A percentile compares a stretch with the other conserved stretches of the same genome.
These are phyloP conservation scores for Angomonas ambiguus DNA, from an alignment of 208 protist species.

Conservation along the genomic window DNA sequence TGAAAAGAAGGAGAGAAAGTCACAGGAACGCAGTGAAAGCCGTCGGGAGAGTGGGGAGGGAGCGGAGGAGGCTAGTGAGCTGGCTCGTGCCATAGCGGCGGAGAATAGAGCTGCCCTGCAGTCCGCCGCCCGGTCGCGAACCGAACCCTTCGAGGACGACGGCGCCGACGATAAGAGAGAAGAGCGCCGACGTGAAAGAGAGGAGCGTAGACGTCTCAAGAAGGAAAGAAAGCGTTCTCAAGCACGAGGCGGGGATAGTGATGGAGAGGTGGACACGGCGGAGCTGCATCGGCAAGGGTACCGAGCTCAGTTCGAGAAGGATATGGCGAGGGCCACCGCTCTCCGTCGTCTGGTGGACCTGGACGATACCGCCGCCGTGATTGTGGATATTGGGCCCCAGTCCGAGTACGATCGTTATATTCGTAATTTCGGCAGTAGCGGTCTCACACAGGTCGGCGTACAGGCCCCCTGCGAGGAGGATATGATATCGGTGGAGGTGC, in stretches of 20 bases:
- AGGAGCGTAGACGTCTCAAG: conserved; percentile 22
- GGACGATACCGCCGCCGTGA: conserved; percentile 51
- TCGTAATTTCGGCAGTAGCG: conserved; percentile 57
- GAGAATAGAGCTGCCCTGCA: conserved; percentile 25
- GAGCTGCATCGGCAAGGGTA: conserved; percentile 76
- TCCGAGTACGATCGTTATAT: conserved; percentile 87
- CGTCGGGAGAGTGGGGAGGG: conserved; percentile 11
- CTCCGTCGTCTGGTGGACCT: conserved; percentile 81
- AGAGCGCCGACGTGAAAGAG: conserved; percentile 41
- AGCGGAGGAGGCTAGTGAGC: conserved; percentile 18
- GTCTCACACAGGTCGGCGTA: conserved; percentile 41
- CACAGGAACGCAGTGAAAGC: conserved; percentile 26
- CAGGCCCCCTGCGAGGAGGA: conserved; percentile 67
- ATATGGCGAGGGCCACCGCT: conserved; percentile 57
- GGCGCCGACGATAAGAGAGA: conserved; percentile 29
- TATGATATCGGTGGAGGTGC: conserved; percentile 41
- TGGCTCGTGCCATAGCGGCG: conserved; percentile 38
- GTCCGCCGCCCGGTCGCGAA: not conserved
- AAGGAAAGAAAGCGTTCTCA: not conserved
- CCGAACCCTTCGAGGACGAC: not conserved
- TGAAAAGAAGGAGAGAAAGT: conserved; percentile 34
- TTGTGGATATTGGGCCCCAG: conserved; percentile 72
- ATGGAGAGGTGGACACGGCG: conserved; percentile 3
- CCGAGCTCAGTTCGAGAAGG: conserved; percentile 67
- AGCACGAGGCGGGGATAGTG: conserved; percentile 9